Evolutionary conservation across 116 monocot genomes (phyloP), one percentile per base, ranked within the genome.

Genomic region (Cymodocea nodosa): DNA sequence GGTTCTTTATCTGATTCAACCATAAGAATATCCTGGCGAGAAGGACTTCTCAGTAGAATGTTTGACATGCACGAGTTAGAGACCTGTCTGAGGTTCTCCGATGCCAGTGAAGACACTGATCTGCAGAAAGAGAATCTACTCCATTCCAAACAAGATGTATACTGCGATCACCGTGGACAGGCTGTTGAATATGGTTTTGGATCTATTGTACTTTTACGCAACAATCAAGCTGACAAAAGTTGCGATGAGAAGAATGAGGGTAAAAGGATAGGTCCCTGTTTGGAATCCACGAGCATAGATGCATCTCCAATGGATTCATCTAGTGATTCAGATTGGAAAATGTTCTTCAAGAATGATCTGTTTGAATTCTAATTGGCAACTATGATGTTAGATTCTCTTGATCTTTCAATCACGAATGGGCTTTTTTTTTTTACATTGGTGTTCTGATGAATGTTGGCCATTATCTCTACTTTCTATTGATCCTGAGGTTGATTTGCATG

Each of bases 21-120:
- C 13, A 56, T 70, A 23, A 82, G 87, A 68, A 76, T 95, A 68
- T 95, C 95, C 37, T 90, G 95, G 95, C 65, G 90, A 70, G 90
- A 90, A 63, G 95, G 95, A 52, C 66, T 90, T 4, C 71, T 82
- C 25, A 85, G 95, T 75, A 77, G 86, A 67, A 94, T 94, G 22
- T 84, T 84, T 69, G 80, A 89, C 64, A 82, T 75, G 74, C 82
- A 78, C 34, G 80, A 94, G 13, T 62, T 82, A 35, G 78, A 76
- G 66, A 66, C 52, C 60, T 75, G 67, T 67, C 60, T 64, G 11
- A 74, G 68, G 68, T 67, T 86, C 18, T 80, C 75, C 0, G 82
- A 82, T 68, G 76, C 64, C 52, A 73, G 81, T 60, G 81, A 79
- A 40, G 54, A 64, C 8, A 37, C 17, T 24, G 52, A 24, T 67